Conservation (phyloP, 805 yeast genomes). For the Cyberlindnera maritima region DNA sequence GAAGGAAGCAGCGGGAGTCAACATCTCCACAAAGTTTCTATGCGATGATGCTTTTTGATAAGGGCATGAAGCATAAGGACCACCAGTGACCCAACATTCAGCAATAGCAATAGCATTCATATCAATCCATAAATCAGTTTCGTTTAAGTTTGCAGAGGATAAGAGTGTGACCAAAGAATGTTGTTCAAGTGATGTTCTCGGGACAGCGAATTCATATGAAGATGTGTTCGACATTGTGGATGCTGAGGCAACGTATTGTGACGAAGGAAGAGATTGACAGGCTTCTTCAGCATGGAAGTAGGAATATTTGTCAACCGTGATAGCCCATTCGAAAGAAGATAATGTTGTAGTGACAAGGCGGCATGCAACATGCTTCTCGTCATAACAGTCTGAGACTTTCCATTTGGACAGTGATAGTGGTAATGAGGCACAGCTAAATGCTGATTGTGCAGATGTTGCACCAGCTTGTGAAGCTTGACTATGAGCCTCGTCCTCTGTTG, state of each 20-base stretch:
- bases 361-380: constrained; percentile 54
- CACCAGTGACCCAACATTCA: constrained; percentile 86
- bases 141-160: constrained; percentile 22
- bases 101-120: constrained; percentile 70
- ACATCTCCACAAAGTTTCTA: constrained; percentile 56
- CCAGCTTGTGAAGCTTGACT: constrained; percentile 13
- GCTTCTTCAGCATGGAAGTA: constrained; percentile 43
- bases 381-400: constrained; percentile 66
- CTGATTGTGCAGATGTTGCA: constrained; percentile 25
- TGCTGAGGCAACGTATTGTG: constrained; percentile 4
- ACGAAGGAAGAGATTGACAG: constrained; percentile 25
- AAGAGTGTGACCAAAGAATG: constrained; percentile 23
- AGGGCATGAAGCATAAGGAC: constrained; percentile 75
- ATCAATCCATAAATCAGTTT: constrained; percentile 67
- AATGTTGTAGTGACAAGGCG: constrained; percentile 26
- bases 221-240: neutral
- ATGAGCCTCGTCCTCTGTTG: constrained; percentile 21
- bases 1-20: constrained; percentile 65
- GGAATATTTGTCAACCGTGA: constrained; percentile 32
- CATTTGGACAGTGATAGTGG: constrained; percentile 43
- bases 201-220: constrained; percentile 40
- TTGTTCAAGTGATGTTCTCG: constrained; percentile 50
- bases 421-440: constrained; percentile 45
- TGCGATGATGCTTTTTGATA: constrained; percentile 55
- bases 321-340: constrained; percentile 42